Conservation (phyloP, 1,139 yeast genomes). For the Arxiozyma bovina region DNA sequence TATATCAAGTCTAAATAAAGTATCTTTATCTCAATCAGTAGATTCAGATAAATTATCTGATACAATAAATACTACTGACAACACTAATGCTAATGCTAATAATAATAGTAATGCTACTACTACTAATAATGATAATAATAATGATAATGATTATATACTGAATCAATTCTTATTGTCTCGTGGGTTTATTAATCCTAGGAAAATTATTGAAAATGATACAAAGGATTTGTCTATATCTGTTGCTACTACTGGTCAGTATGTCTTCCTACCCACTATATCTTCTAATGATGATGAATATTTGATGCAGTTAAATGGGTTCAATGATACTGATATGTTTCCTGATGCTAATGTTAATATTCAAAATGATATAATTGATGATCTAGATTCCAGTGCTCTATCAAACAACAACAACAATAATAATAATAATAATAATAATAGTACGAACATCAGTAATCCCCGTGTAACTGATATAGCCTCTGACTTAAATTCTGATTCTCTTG, state of each 20-base stretch:
- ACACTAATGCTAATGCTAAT: not conserved
- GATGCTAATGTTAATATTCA: not conserved
- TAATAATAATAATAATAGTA: not conserved
- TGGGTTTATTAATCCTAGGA: constrained; percentile 23
- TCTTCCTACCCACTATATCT: constrained; percentile 28
- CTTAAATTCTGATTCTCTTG: not conserved
- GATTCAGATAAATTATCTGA: not conserved
- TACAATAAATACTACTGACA: not conserved
- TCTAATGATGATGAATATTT: constrained; percentile 29
- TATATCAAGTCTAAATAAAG: too few relatives aligned
- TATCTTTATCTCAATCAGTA: not conserved
- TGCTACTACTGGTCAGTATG: constrained; percentile 27
- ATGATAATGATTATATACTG: not conserved
- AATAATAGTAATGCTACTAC: not conserved
- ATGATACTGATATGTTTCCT: constrained; percentile 1
- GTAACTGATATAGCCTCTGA: not conserved
- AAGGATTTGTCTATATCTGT: constrained; percentile 16
- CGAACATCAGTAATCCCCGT: not conserved
- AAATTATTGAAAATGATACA: constrained; percentile 7
- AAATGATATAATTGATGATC: not conserved
- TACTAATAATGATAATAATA: not conserved
- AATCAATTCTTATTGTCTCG: constrained; percentile 7
- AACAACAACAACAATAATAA: not conserved
- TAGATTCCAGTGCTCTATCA: not conserved
- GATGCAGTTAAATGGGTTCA: constrained; percentile 23